Base-by-base conservation (phyloP, 768 basidiomycete species). In the Psilocybe cubensis region DNA sequence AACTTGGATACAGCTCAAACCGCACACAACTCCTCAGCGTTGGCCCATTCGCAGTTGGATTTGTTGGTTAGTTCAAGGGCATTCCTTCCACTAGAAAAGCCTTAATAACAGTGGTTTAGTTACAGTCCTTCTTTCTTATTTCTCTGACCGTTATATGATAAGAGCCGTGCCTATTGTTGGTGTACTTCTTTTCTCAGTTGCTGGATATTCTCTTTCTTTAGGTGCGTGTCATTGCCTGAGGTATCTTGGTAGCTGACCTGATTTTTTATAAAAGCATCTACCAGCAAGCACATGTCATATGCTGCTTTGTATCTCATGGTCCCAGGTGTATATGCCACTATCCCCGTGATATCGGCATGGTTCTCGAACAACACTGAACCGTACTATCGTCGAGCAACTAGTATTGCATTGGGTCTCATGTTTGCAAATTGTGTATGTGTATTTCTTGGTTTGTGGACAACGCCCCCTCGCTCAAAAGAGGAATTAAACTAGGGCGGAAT, bases 291-390 rank as follows among this genome's bases (percentile, higher is more conserved):
- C 24, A 56, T 54, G 4, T 58, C 66, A 3, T 76, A 76, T 54
- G 75, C 72, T 24, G 67, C 75, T 1, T 59, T 76, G 7, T 76
- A 66, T 63, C 54, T 76, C 3, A 71, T 71, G 43, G 71, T 76
- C 4, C 72, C 74, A 4, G 75, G 75, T 0, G 68, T 72, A 1
- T 76, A 74, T 56, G 70, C 66, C 1, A 41, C 61, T 7, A 63
- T 69, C 0, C 75, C 75, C 5, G 58, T 72, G 8, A 52, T 71
- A 1, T 63, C 69, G 20, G 74, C 75, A 23, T 76, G 74, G 75
- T 63, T 74, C 59, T 60, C 73, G 1, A 76, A 76, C 44, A 76
- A 76, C 43, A 73, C 72, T 12, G 75, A 75, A 27, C 73, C 74
- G 1, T 66, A 75, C 59, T 76, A 68, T 57, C 69, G 73, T 6